phyloP scores from a whole-genome alignment of 192 early-diverging fungal species.

The Rhizophagus clarus region DNA sequence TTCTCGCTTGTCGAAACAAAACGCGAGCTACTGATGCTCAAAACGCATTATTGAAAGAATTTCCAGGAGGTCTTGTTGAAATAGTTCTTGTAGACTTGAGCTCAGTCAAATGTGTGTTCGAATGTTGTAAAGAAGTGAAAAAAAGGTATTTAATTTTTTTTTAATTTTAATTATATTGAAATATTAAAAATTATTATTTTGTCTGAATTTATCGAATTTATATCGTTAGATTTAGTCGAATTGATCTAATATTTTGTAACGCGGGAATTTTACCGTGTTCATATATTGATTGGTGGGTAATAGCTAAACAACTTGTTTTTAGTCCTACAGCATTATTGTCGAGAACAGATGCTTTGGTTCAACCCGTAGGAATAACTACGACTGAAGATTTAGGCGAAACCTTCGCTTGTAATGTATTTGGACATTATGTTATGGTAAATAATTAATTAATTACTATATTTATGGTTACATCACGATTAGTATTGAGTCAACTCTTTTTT shows the following conservation, averaged over 20 bases:
- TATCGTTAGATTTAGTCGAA: slow-evolving; percentile 36
- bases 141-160: slow-evolving; percentile 34
- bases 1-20: slow-evolving; percentile 58
- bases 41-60: slow-evolving; percentile 37
- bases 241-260: slow-evolving; percentile 60
- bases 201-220: not conserved
- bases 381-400: slow-evolving; percentile 55
- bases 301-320: slow-evolving; percentile 35
- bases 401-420: slow-evolving; percentile 60
- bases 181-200: not conserved
- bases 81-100: slow-evolving; percentile 51
- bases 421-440: slow-evolving; percentile 60
- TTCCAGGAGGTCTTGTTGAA: slow-evolving; percentile 41
- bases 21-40: slow-evolving; percentile 45
- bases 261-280: slow-evolving; percentile 50
- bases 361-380: slow-evolving; percentile 48
- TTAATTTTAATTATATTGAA: not conserved
- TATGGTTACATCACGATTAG: not conserved
- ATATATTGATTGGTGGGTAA: slow-evolving; percentile 46
- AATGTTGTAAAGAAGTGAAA: slow-evolving; percentile 42
- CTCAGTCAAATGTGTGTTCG: slow-evolving; percentile 39
- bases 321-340: slow-evolving; percentile 41
- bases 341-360: slow-evolving; percentile 46
- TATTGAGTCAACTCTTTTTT: not conserved
- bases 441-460: not conserved